These are phyloP conservation scores for Boletellus ananiceps DNA, from an alignment of 768 basidiomycete genomes.

Conservation along the genomic window DNA sequence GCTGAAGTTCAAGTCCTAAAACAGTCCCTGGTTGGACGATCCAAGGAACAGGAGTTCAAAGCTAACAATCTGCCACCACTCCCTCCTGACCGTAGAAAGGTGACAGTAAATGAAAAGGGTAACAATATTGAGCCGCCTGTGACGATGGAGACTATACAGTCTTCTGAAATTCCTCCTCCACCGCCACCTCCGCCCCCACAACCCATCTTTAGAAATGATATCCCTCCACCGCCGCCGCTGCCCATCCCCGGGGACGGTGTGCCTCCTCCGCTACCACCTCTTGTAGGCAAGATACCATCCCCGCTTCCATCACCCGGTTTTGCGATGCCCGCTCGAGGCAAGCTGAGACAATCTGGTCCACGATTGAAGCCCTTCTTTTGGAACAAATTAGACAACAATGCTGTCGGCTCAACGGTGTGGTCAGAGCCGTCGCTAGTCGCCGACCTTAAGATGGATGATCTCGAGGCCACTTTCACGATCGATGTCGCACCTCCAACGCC, in stretches of 20 bases:
- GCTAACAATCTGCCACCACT: constrained; percentile 60
- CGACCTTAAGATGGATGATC: constrained; percentile 58
- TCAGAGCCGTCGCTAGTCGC: constrained; percentile 42
- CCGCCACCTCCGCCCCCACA: constrained; percentile 29
- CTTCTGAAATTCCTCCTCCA: constrained; percentile 20
- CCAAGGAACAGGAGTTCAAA: constrained; percentile 69
- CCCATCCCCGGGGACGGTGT: constrained; percentile 23
- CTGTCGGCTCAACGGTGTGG: constrained; percentile 62
- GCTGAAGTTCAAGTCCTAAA: constrained; percentile 49
- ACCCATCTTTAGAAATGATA: constrained; percentile 6
- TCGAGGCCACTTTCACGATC: constrained; percentile 70
- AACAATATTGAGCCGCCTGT: too few species aligned
- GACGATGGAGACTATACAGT: constrained; percentile 10
- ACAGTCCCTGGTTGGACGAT: constrained; percentile 46
- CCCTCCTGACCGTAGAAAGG: constrained; percentile 35
- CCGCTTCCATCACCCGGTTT: constrained; percentile 26
- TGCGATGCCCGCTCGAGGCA: constrained; percentile 31
- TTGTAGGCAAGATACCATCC: constrained; percentile 15
- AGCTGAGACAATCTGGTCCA: constrained; percentile 39
- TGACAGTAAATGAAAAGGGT: constrained; percentile 4
- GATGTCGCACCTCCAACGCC: constrained; percentile 41
- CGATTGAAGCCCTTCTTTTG: constrained; percentile 86
- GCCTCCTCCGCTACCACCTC: constrained; percentile 35
- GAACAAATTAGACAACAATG: constrained; percentile 62
- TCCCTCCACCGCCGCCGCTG: constrained; percentile 20